These are phyloP conservation scores for Trichoderma endophyticum DNA, from an alignment of 2,329 filamentous ascomycete genomes.

Conservation along the genomic window DNA sequence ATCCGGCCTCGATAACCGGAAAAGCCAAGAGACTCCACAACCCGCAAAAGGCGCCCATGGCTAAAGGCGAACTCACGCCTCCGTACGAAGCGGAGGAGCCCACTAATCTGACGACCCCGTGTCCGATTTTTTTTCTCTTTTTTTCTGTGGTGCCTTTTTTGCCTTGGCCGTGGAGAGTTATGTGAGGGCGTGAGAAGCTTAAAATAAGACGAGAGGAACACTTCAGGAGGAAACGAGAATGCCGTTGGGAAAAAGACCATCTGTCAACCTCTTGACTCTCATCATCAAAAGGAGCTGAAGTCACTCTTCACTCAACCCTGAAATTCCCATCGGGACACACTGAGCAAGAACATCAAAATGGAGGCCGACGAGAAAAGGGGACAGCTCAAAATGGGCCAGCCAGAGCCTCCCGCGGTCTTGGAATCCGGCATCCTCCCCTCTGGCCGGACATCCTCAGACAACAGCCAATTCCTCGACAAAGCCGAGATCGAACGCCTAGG, in stretches of 20 bases:
- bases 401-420: background rate
- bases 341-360: background rate
- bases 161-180: background rate
- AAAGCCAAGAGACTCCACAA: constrained; percentile 6
- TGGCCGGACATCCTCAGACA: background rate
- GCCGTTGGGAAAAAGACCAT: background rate
- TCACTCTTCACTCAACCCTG: background rate
- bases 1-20: background rate
- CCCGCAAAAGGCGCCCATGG: background rate
- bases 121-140: constrained; percentile 3
- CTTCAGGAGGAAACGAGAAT: background rate
- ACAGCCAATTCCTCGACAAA: constrained; percentile 20
- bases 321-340: background rate
- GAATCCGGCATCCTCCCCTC: constrained; percentile 1
- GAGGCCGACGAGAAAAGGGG: background rate
- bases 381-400: background rate
- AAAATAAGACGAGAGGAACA: background rate
- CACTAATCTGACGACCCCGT: background rate
- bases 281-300: background rate
- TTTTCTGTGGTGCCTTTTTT: background rate
- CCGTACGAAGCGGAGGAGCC: background rate
- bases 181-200: background rate
- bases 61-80: background rate
- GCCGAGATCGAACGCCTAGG: constrained; percentile 57
- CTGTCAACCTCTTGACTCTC: background rate